Percentiles rank a stretch among this genome's conserved stretches.
Evolutionary conservation across 1,139 yeast species (phyloP).

Genomic region (Lodderomyces beijingensis): DNA sequence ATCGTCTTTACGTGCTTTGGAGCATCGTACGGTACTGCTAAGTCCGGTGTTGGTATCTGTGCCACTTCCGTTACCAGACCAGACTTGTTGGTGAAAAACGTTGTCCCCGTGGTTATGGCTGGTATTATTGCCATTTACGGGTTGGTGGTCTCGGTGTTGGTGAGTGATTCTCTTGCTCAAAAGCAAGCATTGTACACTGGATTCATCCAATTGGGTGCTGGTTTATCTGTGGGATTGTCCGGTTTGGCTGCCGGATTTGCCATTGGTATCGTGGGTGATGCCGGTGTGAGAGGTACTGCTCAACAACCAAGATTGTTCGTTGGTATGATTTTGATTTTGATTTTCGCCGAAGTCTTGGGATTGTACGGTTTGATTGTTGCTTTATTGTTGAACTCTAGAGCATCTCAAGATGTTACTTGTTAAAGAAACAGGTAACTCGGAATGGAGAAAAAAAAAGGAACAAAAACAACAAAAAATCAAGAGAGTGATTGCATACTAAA

Average conservation of each 20-base stretch:
- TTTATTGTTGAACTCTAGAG: slow-evolving; percentile 93
- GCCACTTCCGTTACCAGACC: slow-evolving; percentile 98
- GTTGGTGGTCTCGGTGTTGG: slow-evolving; percentile 91
- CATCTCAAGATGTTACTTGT: slow-evolving; percentile 85
- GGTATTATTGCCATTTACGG: slow-evolving; percentile 99
- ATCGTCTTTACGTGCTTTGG: slow-evolving; percentile 98
- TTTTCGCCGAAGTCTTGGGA: slow-evolving; percentile 97
- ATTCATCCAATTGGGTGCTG: slow-evolving; percentile 97
- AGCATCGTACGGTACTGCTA: slow-evolving; percentile 99
- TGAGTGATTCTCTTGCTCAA: slow-evolving; percentile 85
- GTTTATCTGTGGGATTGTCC: slow-evolving; percentile 95
- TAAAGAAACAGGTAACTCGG: slow-evolving; percentile 21
- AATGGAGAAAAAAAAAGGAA: background rate
- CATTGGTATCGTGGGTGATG: slow-evolving; percentile 98
- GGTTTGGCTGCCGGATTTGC: slow-evolving; percentile 98
- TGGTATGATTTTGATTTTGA: slow-evolving; percentile 87
- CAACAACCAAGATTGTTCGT: slow-evolving; percentile 97
- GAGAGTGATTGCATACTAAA: too few relatives aligned
- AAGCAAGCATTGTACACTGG: slow-evolving; percentile 87
- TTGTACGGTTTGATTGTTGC: slow-evolving; percentile 97
- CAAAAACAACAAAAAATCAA: background rate
- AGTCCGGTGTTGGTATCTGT: slow-evolving; percentile 98
- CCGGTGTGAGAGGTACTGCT: slow-evolving; percentile 94
- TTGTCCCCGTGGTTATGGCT: slow-evolving; percentile 98
- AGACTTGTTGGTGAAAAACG: slow-evolving; percentile 82